These are phyloP conservation scores for Camellia lanceoleosa DNA, from an alignment of 148 eudicot genomes.

Conservation along the genomic window DNA sequence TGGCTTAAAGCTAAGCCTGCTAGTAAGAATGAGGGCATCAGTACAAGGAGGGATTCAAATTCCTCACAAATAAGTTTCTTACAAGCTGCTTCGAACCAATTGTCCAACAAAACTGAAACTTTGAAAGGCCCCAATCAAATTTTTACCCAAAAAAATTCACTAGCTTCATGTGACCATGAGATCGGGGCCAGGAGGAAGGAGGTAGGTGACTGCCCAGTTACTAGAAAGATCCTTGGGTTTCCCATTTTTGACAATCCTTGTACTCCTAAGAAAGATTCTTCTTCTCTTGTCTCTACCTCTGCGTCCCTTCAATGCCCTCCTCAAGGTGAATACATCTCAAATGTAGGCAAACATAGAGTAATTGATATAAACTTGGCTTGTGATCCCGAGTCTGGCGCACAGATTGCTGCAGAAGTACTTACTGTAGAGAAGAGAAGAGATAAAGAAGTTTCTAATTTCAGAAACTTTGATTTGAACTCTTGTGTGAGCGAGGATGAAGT, in stretches of 20 bases:
- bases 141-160: slow-evolving; percentile 7
- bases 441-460: slow-evolving; percentile 25
- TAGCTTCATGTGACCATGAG: slow-evolving; percentile 29
- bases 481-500: slow-evolving; percentile 58
- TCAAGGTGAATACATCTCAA: slow-evolving; percentile 22
- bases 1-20: slow-evolving; percentile 58
- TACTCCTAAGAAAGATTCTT: slow-evolving; percentile 25
- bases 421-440: slow-evolving; percentile 32
- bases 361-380: slow-evolving; percentile 63
- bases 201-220: slow-evolving; percentile 18
- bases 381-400: slow-evolving; percentile 29
- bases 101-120: slow-evolving; percentile 17
- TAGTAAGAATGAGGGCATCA: slow-evolving; percentile 27
- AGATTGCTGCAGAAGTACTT: slow-evolving; percentile 23
- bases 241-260: slow-evolving; percentile 39
- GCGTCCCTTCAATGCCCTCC: slow-evolving; percentile 21
- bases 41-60: slow-evolving; percentile 24
- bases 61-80: slow-evolving; percentile 20
- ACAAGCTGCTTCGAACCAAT: slow-evolving; percentile 18
- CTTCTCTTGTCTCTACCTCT: slow-evolving; percentile 28
- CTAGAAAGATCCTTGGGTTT: slow-evolving; percentile 55
- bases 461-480: slow-evolving; percentile 70
- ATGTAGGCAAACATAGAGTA: slow-evolving; percentile 29
- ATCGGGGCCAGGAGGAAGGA: slow-evolving; percentile 24
- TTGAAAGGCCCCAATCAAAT: slow-evolving; percentile 22